Base-by-base conservation (phyloP, 2,329 filamentous ascomycete species). In the Colletotrichum scovillei region DNA sequence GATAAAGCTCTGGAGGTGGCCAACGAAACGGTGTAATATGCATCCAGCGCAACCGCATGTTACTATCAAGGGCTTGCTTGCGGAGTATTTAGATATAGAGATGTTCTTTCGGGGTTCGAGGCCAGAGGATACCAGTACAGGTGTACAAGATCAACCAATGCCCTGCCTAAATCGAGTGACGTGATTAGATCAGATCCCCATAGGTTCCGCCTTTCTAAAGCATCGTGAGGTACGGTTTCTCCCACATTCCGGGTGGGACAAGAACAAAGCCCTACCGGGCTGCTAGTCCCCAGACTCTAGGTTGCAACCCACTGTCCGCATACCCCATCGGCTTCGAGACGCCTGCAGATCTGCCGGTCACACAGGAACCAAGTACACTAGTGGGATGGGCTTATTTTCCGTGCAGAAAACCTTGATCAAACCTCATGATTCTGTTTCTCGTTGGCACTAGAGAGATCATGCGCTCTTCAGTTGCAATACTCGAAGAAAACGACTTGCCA, bases 1-100 rank as follows among this genome's bases (percentile, higher is more conserved):
- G 58, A 69, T 19, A 70, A 69, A 35, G 46, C 38, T n/a, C 35
- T 59, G 4, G 65, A 73, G 32, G 35, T 69, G 3, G 26, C 38
- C 5, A 67, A 67, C 12, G 60, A 63, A n/a, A 24, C 35, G 5
- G 57, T 55, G 5, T 72, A 16, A 56, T 22, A 4, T 2, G 6
- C 32, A 9, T 32, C 22, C 26, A 2, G 14, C 38, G 26, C 16
- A 19, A 14, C 16, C 16, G 16, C 1, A 0, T 14, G 16, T 42
- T 16, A 42, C 42, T 22, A 3, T 7, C 8, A 0, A 22, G 19
- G 19, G 42, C 8, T 11, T 49, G 19, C 8, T 49, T 19, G 1
- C 8, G 8, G 8, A 1, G 3, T 22, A 8, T 22, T 19, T 22
- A 49, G 7, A 49, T n/a, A 2, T 49, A n/a, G 42, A 49, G 42